Evolutionary conservation across 225 moss, liverwort and hornwort genomes (phyloP).

Genomic region (Bryum argenteum): DNA sequence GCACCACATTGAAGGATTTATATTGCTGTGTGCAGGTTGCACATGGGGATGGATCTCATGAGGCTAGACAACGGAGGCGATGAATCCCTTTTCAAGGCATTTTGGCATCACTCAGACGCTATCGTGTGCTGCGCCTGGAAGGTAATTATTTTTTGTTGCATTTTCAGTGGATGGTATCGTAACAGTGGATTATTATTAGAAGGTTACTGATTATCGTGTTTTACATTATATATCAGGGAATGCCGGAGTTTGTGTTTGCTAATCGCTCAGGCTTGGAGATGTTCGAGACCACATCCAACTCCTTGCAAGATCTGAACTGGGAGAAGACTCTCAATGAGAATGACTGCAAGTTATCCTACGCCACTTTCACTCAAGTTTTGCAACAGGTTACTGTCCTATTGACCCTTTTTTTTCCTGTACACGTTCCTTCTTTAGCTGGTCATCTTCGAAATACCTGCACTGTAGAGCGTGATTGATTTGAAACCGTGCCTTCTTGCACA

Average conservation of each 20-base stretch:
- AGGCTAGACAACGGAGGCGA: constrained; percentile 67
- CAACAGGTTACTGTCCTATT: constrained; percentile 64
- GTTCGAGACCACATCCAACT: constrained; percentile 80
- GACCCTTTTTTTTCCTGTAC: constrained; percentile 1
- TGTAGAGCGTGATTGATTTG: too few relatives aligned
- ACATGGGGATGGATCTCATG: constrained; percentile 80
- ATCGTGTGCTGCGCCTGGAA: constrained; percentile 97
- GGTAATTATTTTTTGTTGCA: constrained; percentile 37
- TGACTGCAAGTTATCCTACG: constrained; percentile 76
- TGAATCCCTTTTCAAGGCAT: constrained; percentile 55
- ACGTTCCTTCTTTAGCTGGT: not conserved
- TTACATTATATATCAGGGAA: constrained; percentile 43
- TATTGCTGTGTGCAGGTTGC: constrained; percentile 46
- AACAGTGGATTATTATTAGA: not conserved
- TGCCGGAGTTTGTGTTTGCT: constrained; percentile 89
- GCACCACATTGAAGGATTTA: not conserved
- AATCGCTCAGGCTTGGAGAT: constrained; percentile 91
- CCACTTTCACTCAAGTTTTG: constrained; percentile 90
- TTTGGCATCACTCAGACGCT: constrained; percentile 46
- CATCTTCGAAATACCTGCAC: not conserved
- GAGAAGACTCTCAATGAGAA: constrained; percentile 92
- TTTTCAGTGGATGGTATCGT: not conserved
- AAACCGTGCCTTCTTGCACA: too few relatives aligned
- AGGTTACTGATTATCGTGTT: not conserved
- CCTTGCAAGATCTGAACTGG: constrained; percentile 86